Evolutionary conservation across 345 rosid genomes (phyloP).

Genomic region (Gynandropsis gynandra): DNA sequence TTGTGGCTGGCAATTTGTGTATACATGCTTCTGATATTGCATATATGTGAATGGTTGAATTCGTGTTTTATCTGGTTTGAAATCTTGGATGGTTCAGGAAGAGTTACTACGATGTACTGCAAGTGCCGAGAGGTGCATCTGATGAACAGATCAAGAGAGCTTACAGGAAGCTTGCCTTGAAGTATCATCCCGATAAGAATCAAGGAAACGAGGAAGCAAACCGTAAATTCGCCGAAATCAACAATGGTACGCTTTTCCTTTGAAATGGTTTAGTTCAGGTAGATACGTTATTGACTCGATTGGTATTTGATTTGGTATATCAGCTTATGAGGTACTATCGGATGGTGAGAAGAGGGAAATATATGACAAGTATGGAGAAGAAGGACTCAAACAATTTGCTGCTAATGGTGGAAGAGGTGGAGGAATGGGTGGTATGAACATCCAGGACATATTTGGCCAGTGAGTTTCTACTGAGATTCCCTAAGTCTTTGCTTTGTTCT

Average conservation of each 20-base stretch:
- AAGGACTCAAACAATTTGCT: slow-evolving; percentile 89
- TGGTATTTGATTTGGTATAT: slow-evolving; percentile 19
- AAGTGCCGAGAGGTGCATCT: slow-evolving; percentile 84
- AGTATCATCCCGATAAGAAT: slow-evolving; percentile 98
- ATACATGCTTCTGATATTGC: background rate
- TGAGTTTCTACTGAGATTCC: slow-evolving; percentile 1
- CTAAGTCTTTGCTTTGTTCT: background rate
- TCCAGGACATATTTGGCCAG: slow-evolving; percentile 27
- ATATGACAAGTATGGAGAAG: slow-evolving; percentile 90
- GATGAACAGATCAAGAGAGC: slow-evolving; percentile 99
- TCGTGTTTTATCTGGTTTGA: background rate
- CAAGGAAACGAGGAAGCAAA: slow-evolving; percentile 90
- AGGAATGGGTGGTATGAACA: slow-evolving; percentile 31
- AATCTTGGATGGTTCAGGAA: slow-evolving; percentile 43
- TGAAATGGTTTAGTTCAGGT: too few relatives aligned
- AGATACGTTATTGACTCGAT: too few relatives aligned
- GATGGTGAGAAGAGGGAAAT: slow-evolving; percentile 81
- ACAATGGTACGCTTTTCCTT: slow-evolving; percentile 44
- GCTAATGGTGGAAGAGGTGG: slow-evolving; percentile 83
- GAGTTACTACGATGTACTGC: slow-evolving; percentile 87
- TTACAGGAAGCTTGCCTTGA: slow-evolving; percentile 90
- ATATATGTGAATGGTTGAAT: background rate
- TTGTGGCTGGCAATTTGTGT: background rate
- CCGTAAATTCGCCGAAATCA: slow-evolving; percentile 85
- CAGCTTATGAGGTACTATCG: slow-evolving; percentile 95